phyloP scores from a whole-genome alignment of 441 rosid genomes.

The Monsonia emarginata region DNA sequence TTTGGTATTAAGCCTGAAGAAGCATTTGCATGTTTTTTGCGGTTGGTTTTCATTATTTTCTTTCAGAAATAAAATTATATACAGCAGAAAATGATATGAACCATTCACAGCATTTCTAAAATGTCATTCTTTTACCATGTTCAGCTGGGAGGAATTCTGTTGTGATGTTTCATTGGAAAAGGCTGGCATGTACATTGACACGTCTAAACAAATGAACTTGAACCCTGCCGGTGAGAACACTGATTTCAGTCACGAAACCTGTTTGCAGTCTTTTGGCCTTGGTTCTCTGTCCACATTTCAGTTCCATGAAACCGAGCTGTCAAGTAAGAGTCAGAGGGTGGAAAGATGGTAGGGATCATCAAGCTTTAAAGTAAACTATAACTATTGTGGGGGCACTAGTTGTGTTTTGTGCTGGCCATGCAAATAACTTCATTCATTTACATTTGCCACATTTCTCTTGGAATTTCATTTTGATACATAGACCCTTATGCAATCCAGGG shows the following conservation, averaged over 20 bases:
- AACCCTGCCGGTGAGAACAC: constrained; percentile 19
- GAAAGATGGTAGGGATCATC: constrained; percentile 33
- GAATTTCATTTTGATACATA: neutral
- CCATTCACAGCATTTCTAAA: constrained; percentile 6
- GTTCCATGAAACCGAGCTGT: constrained; percentile 34
- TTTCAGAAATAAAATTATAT: neutral
- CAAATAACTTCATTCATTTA: neutral
- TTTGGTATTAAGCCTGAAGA: constrained; percentile 50
- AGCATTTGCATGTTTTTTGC: constrained; percentile 53
- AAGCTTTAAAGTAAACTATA: neutral
- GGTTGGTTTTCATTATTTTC: constrained; percentile 38
- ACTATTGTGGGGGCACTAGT: neutral
- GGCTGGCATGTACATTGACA: constrained; percentile 47
- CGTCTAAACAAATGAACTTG: constrained; percentile 24
- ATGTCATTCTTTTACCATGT: constrained; percentile 19
- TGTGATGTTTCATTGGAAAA: constrained; percentile 66
- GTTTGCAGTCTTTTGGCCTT: constrained; percentile 26
- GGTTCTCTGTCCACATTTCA: constrained; percentile 25
- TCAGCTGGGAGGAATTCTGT: constrained; percentile 86
- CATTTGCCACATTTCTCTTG: neutral
- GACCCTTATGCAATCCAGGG: constrained; percentile 33
- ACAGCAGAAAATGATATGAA: neutral
- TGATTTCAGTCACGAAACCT: constrained; percentile 27
- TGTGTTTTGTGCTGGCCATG: neutral
- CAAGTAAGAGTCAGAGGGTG: constrained; percentile 33